A percentile compares a stretch with the other conserved stretches of the same genome.
These are phyloP conservation scores for Aureobasidium sp. DNA, from an alignment of 2,329 filamentous ascomycete genomes.

Conservation along the genomic window DNA sequence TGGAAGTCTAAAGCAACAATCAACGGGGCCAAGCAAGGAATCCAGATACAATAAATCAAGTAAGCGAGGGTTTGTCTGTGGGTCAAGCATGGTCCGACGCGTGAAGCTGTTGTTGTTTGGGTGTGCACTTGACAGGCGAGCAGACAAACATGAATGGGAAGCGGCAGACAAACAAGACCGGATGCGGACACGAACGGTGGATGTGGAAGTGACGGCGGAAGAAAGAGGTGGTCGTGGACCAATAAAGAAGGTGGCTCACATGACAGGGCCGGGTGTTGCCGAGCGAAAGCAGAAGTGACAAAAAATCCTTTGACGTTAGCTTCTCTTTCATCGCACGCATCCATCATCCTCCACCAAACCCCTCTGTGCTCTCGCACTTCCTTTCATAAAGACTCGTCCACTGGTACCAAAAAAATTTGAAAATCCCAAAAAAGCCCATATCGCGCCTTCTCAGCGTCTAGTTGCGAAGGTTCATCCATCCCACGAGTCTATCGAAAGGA, in stretches of 20 bases:
- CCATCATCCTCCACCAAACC: constrained; percentile 20
- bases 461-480: constrained; percentile 15
- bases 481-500: constrained; percentile 13
- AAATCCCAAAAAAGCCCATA: constrained; percentile 30
- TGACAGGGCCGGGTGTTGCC: constrained; percentile 9
- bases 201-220: not conserved
- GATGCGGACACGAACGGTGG: not conserved
- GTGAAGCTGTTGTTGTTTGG: not conserved
- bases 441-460: constrained; percentile 20
- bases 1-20: constrained; percentile 20
- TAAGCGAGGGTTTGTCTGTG: not conserved
- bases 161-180: not conserved
- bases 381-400: constrained; percentile 27
- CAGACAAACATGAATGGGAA: not conserved
- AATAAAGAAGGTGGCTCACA: constrained; percentile 13
- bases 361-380: constrained; percentile 18
- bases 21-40: not conserved
- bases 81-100: not conserved
- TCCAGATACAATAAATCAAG: not conserved
- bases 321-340: constrained; percentile 15
- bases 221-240: not conserved
- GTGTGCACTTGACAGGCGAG: not conserved
- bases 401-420: constrained; percentile 34
- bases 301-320: constrained; percentile 5
- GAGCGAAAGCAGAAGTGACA: not conserved